Percentiles rank a stretch among this genome's conserved stretches.
phyloP scores from a whole-genome alignment of 768 basidiomycete genomes.

The Rhizopogon vesiculosus region DNA sequence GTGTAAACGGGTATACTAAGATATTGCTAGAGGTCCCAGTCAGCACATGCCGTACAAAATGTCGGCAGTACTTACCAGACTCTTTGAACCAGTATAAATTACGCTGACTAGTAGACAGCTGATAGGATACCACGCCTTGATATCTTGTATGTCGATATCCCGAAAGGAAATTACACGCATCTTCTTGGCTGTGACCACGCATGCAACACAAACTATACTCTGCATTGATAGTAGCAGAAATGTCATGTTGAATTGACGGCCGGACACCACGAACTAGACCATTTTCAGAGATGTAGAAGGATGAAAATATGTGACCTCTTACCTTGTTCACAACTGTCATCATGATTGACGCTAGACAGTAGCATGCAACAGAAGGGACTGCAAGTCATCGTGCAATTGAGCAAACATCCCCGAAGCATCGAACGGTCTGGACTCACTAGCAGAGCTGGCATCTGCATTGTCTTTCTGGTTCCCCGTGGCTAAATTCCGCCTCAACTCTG shows the following conservation, averaged over 20 bases:
- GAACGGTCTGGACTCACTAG: conserved; percentile 14
- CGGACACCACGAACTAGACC: conserved; percentile 88
- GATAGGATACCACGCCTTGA: conserved; percentile 92
- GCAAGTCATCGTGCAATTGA: neutral
- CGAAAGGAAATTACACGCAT: conserved; percentile 80
- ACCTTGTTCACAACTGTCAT: conserved; percentile 99
- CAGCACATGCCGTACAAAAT: neutral
- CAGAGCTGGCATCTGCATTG: conserved; percentile 11
- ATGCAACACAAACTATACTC: conserved; percentile 78
- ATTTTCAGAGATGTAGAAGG: neutral
- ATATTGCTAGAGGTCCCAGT: conserved; percentile 65
- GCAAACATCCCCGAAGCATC: neutral
- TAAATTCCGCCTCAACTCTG: conserved; percentile 50
- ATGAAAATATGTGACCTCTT: neutral
- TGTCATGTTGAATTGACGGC: conserved; percentile 92
- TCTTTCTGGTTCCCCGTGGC: conserved; percentile 33
- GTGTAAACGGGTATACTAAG: conserved; percentile 97
- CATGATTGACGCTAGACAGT: conserved; percentile 88
- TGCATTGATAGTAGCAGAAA: conserved; percentile 92
- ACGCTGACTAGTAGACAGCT: conserved; percentile 88
- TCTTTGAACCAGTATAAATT: conserved; percentile 98
- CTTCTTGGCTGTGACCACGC: conserved; percentile 71
- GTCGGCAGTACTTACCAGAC: conserved; percentile 61
- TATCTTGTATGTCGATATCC: conserved; percentile 76
- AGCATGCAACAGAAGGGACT: conserved; percentile 83